Evolutionary conservation across 2,329 filamentous ascomycete genomes (phyloP).

Genomic region (Scytalidium lignicola): DNA sequence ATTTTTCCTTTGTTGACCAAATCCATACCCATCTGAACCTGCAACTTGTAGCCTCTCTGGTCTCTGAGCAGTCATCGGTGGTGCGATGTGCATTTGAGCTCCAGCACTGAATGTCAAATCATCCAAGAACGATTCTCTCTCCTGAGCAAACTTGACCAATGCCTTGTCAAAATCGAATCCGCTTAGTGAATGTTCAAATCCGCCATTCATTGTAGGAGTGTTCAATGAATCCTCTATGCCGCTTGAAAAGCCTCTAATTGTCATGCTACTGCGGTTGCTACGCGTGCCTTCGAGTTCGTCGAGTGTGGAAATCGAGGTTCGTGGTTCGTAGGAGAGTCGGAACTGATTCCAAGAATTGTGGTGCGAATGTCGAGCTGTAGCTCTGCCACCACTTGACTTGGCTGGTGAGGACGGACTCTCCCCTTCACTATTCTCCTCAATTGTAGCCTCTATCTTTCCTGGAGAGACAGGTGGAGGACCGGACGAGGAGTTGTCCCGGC

Average conservation of each 20-base stretch:
- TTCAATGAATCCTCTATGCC: background rate
- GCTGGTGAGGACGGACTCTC: conserved; percentile 40
- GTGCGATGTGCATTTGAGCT: conserved; percentile 58
- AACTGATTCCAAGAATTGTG: conserved; percentile 55
- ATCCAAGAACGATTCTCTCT: conserved; percentile 87
- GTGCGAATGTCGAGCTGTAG: conserved; percentile 52
- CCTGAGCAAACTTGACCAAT: conserved; percentile 89
- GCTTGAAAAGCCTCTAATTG: conserved; percentile 45
- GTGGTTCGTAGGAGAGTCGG: conserved; percentile 44
- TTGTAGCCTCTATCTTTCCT: conserved; percentile 48
- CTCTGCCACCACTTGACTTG: conserved; percentile 12
- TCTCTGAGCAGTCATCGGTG: conserved; percentile 71
- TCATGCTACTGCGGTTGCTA: conserved; percentile 63
- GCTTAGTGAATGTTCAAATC: conserved; percentile 30
- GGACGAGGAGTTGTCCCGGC: conserved; percentile 15
- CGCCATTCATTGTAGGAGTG: conserved; percentile 7
- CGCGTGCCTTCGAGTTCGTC: conserved; percentile 47
- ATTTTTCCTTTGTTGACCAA: conserved; percentile 36
- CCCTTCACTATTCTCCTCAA: conserved; percentile 50
- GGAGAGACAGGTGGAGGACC: conserved; percentile 21
- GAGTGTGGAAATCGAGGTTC: conserved; percentile 48
- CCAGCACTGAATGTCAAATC: conserved; percentile 87
- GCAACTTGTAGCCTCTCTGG: conserved; percentile 78
- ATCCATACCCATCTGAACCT: conserved; percentile 44
- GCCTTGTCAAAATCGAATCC: conserved; percentile 94